A percentile compares a stretch with the other conserved stretches of the same genome.
phyloP scores from a whole-genome alignment of 2,329 filamentous ascomycete species.

The Rhinocladiella similis region DNA sequence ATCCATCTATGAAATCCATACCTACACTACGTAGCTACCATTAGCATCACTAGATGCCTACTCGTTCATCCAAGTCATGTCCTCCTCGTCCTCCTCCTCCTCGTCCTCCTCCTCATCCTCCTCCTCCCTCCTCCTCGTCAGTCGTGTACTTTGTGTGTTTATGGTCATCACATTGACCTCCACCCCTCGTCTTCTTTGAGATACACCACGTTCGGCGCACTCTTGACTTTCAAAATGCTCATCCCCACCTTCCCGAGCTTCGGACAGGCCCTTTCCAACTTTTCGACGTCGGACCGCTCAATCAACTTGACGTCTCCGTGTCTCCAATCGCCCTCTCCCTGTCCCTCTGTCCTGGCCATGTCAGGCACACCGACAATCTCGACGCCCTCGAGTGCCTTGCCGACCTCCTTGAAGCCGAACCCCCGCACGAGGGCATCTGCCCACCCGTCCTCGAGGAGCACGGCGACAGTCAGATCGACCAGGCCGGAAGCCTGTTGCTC shows the following conservation, averaged over 20 bases:
- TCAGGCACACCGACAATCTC: conserved; percentile 28
- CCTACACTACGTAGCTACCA: too few species aligned
- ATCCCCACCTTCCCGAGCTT: conserved; percentile 24
- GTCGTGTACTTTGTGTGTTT: too few species aligned
- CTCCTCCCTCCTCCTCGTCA: too few species aligned
- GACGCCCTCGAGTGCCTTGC: conserved; percentile 19
- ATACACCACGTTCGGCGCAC: conserved; percentile 22
- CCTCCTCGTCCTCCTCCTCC: too few species aligned
- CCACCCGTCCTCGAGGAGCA: conserved; percentile 26
- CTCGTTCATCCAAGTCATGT: too few species aligned
- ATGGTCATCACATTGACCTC: conserved; percentile 6
- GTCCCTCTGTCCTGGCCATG: too few species aligned
- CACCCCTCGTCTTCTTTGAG: conserved; percentile 18
- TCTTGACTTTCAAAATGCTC: conserved; percentile 27
- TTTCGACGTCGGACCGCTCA: conserved; percentile 21
- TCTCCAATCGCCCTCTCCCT: conserved; percentile 14
- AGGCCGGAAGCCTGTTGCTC: conserved; percentile 1
- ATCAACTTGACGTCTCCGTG: conserved; percentile 20
- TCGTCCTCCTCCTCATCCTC: too few species aligned
- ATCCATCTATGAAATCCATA: too few species aligned
- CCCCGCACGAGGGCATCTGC: conserved; percentile 13
- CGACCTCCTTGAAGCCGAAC: conserved; percentile 10
- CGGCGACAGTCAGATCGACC: conserved; percentile 22
- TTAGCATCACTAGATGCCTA: too few species aligned
- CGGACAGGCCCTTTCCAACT: conserved; percentile 17